Percentiles rank a stretch among this genome's conserved stretches.
Evolutionary conservation across 495 filamentous ascomycete genomes (phyloP).

Genomic region (Neurospora sp.): DNA sequence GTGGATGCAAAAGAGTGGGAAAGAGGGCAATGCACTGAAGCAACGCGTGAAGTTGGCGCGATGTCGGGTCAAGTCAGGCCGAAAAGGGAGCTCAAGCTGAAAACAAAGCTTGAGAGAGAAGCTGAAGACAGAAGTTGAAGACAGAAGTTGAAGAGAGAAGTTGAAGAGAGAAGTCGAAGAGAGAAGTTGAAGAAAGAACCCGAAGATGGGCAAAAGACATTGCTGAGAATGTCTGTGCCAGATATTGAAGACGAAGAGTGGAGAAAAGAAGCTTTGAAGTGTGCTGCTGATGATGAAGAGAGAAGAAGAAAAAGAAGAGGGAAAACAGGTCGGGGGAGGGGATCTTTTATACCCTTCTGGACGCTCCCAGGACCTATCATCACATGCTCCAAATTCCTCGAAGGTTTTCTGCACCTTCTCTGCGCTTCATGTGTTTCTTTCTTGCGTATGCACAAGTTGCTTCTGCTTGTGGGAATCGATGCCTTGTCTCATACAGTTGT

Average conservation of each 20-base stretch:
- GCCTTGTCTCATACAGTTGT: no score
- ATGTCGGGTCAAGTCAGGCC: no score
- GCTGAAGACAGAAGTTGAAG: no score
- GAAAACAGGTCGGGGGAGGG: background rate
- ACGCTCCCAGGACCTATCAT: background rate
- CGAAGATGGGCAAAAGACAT: background rate
- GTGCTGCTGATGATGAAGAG: background rate
- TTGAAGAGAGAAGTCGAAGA: no score
- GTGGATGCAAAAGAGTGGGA: background rate
- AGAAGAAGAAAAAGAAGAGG: background rate
- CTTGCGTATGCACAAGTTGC: rapidly evolving
- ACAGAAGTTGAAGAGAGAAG: no score
- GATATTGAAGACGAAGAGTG: background rate
- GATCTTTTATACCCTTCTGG: background rate
- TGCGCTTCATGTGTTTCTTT: background rate
- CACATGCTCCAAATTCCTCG: background rate
- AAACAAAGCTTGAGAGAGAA: no score
- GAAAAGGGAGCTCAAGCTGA: no score
- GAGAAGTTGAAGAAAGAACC: no score
- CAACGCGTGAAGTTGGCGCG: no score
- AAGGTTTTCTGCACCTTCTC: background rate
- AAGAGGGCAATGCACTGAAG: background rate
- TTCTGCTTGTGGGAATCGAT: no score
- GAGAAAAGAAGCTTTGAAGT: background rate
- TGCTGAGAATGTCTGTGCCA: background rate